Percentiles rank a stretch among this genome's conserved stretches.
Evolutionary conservation across 2,329 filamentous ascomycete genomes (phyloP).

Genomic region (Alternaria incomplexa): DNA sequence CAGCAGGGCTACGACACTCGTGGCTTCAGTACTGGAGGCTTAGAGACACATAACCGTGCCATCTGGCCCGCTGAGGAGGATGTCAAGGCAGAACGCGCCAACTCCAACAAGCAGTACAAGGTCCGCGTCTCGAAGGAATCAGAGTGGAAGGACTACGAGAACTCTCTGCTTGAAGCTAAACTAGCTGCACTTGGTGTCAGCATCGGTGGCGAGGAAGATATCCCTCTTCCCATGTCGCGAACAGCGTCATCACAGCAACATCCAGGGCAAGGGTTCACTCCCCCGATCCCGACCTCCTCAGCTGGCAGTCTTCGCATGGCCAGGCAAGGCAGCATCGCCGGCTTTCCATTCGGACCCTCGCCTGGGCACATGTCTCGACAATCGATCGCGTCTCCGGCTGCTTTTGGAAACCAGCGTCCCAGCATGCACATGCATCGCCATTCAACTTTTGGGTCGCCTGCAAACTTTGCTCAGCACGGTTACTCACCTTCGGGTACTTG

Average conservation of each 20-base stretch:
- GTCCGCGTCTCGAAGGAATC: constrained; percentile 75
- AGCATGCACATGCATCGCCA: constrained; percentile 70
- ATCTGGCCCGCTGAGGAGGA: constrained; percentile 71
- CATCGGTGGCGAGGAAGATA: constrained; percentile 71
- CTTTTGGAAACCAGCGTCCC: constrained; percentile 60
- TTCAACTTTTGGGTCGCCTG: constrained; percentile 72
- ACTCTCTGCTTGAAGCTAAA: constrained; percentile 87
- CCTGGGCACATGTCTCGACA: constrained; percentile 65
- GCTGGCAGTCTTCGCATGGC: constrained; percentile 71
- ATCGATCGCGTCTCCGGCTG: constrained; percentile 76
- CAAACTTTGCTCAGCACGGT: constrained; percentile 69
- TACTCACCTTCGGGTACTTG: constrained; percentile 58
- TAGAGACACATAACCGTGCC: constrained; percentile 65
- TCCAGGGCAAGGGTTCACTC: constrained; percentile 79
- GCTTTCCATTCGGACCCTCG: constrained; percentile 63
- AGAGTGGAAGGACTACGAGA: constrained; percentile 79
- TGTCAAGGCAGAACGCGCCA: constrained; percentile 61
- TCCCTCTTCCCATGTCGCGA: constrained; percentile 68
- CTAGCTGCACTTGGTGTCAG: constrained; percentile 88
- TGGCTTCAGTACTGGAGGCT: constrained; percentile 64
- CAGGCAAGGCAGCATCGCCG: constrained; percentile 61
- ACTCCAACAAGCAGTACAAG: constrained; percentile 55
- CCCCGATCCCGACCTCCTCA: constrained; percentile 80
- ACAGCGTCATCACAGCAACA: constrained; percentile 76
- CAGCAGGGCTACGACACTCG: constrained; percentile 71